Conservation (phyloP, 2,329 filamentous ascomycete species). For the Pseudogymnoascus sp. region DNA sequence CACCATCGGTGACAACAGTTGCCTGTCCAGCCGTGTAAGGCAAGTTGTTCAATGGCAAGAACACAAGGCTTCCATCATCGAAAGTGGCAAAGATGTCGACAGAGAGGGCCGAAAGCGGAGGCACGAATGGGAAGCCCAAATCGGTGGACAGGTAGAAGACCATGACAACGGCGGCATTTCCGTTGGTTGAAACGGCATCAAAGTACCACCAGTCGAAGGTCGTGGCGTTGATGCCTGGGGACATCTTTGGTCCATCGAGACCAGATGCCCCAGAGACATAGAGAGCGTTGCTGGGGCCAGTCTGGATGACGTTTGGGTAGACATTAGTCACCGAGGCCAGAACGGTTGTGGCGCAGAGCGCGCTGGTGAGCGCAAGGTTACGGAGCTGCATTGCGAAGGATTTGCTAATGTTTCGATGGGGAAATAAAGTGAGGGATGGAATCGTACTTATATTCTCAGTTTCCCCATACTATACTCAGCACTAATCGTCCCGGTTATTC, state of each 20-base stretch:
- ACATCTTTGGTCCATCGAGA: conserved; percentile 22
- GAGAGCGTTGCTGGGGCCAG: background rate
- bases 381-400: background rate
- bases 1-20: conserved; percentile 13
- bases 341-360: background rate
- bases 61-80: conserved; percentile 14
- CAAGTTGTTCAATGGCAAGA: conserved; percentile 1
- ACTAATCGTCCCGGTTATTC: background rate
- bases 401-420: background rate
- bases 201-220: conserved; percentile 38
- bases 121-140: conserved; percentile 32
- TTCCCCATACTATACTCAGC: background rate
- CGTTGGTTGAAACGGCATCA: conserved; percentile 29
- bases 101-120: conserved; percentile 1
- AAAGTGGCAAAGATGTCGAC: conserved; percentile 15
- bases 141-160: conserved; percentile 29
- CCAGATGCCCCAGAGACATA: background rate
- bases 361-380: background rate
- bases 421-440: background rate
- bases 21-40: conserved; percentile 3
- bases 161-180: conserved; percentile 27
- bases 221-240: conserved; percentile 15
- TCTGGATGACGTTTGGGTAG: background rate
- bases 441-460: background rate
- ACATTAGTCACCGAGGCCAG: background rate